Evolutionary conservation across 2,329 filamentous ascomycete species (phyloP).

Genomic region (Verticillium alfalfae): DNA sequence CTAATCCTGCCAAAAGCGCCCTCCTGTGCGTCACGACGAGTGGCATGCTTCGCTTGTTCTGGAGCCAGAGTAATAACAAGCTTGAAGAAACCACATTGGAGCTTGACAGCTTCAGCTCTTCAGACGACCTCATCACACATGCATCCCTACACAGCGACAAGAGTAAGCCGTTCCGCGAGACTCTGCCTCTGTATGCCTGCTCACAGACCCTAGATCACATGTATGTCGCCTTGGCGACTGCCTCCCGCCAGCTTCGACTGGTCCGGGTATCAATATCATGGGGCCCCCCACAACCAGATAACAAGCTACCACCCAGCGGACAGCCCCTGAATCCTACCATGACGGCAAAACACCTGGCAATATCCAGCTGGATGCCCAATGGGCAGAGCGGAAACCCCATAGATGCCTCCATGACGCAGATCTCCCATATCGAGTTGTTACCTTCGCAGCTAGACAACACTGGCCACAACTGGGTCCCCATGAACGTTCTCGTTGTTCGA

Average conservation of each 20-base stretch:
- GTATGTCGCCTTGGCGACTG: conserved; percentile 53
- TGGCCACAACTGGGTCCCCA: conserved; percentile 48
- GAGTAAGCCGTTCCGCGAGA: conserved; percentile 38
- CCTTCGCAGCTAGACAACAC: conserved; percentile 55
- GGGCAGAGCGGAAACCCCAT: conserved; percentile 34
- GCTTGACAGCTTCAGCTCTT: conserved; percentile 65
- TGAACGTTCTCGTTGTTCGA: conserved; percentile 68
- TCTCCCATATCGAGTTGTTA: conserved; percentile 73
- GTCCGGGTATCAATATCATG: conserved; percentile 72
- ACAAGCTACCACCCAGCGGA: conserved; percentile 40
- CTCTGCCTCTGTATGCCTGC: neutral
- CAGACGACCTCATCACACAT: conserved; percentile 74
- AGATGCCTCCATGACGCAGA: conserved; percentile 49
- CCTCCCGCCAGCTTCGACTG: conserved; percentile 66
- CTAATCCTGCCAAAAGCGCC: conserved; percentile 63
- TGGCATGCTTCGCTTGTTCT: conserved; percentile 70
- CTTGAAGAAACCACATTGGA: conserved; percentile 71
- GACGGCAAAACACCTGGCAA: conserved; percentile 49
- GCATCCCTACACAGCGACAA: conserved; percentile 71
- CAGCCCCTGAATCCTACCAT: conserved; percentile 46
- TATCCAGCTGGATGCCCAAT: conserved; percentile 50
- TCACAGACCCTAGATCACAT: conserved; percentile 9
- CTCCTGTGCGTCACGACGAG: conserved; percentile 72
- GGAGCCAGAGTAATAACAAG: conserved; percentile 65
- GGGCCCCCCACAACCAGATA: conserved; percentile 57